Conservation (phyloP, 148 eudicot species). For the Cornus suecica region DNA sequence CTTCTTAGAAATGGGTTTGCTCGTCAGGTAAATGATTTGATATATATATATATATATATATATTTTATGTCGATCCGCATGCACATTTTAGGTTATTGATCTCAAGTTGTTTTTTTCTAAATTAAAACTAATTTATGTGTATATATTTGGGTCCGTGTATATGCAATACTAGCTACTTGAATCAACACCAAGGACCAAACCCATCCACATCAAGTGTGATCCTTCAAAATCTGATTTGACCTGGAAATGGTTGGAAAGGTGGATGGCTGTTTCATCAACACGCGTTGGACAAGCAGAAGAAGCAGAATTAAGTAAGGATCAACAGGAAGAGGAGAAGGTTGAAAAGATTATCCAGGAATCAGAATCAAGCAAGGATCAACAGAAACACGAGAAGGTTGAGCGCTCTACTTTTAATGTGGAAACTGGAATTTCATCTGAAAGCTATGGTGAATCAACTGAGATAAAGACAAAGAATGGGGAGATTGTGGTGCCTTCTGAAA, state of each 20-base stretch:
- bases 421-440: constrained; percentile 20
- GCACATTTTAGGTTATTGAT: neutral
- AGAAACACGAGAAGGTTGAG: constrained; percentile 21
- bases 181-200: constrained; percentile 63
- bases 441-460: constrained; percentile 27
- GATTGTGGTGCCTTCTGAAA: constrained; percentile 20
- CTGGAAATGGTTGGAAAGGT: constrained; percentile 93
- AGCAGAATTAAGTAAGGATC: constrained; percentile 24
- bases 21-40: constrained; percentile 54
- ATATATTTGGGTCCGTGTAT: neutral
- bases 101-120: neutral
- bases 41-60: neutral
- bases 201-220: constrained; percentile 67
- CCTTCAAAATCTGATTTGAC: constrained; percentile 62
- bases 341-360: constrained; percentile 3
- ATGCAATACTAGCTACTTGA: constrained; percentile 55
- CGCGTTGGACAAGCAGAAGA: constrained; percentile 19
- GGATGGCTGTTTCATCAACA: constrained; percentile 66
- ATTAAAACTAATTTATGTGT: neutral
- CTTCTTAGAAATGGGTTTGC: constrained; percentile 68
- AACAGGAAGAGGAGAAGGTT: constrained; percentile 14
- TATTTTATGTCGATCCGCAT: neutral
- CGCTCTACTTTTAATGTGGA: constrained; percentile 25
- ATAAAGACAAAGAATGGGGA: constrained; percentile 19
- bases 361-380: constrained; percentile 24